phyloP scores from a whole-genome alignment of 2,329 filamentous ascomycete species.

The Aaosphaeria pasadenensis region DNA sequence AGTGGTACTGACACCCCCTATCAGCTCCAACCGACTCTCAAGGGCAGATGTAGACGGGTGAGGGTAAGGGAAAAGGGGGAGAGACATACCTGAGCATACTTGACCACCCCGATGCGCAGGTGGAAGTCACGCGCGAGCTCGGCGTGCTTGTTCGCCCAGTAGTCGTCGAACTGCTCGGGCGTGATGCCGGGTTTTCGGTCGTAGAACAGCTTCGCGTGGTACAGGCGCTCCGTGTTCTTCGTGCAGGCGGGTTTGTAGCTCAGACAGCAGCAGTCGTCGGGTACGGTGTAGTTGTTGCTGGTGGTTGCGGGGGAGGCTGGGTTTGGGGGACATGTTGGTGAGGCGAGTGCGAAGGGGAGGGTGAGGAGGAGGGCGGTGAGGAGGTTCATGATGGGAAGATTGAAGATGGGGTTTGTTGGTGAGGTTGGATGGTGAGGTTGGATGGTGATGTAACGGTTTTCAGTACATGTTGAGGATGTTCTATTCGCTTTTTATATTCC shows the following conservation, averaged over 20 bases:
- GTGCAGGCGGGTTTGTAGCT: not conserved
- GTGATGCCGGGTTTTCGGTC: conserved; percentile 1
- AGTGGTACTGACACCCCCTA: not conserved
- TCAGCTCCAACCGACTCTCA: not conserved
- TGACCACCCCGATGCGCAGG: not conserved
- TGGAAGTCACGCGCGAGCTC: not conserved
- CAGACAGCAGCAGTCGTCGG: not conserved
- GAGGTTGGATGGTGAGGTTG: not conserved
- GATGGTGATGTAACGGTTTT: not conserved
- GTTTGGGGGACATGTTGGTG: not conserved
- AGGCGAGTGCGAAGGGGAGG: not conserved
- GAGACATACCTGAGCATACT: not conserved
- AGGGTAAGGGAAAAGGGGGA: not conserved
- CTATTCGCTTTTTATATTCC: not conserved
- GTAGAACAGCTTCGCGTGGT: conserved; percentile 1
- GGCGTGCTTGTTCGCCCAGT: not conserved
- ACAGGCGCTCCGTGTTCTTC: not conserved
- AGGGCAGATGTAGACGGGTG: not conserved
- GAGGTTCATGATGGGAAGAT: not conserved
- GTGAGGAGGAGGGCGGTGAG: not conserved
- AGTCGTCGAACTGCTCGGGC: not conserved
- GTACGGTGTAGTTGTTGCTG: not conserved
- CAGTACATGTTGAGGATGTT: not conserved
- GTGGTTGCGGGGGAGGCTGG: not conserved
- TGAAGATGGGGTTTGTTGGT: not conserved